Evolutionary conservation across 2,329 filamentous ascomycete genomes (phyloP), one percentile per base, ranked within the genome.

Genomic region (Scedosporium dehoogii): DNA sequence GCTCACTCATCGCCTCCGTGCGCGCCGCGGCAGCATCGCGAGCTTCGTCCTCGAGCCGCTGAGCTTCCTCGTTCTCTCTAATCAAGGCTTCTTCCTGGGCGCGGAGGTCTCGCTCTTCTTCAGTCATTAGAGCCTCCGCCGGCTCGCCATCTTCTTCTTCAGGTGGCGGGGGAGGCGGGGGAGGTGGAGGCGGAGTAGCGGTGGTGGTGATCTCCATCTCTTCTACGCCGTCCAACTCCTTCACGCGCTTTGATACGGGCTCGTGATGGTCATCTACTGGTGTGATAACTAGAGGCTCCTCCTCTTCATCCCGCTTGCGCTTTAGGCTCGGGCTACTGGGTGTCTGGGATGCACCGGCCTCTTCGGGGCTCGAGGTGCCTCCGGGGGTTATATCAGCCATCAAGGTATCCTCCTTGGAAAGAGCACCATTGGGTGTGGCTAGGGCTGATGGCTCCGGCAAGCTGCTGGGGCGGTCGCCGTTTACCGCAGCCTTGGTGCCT

Each of bases 271-370:
- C 58, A 5, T 59, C 62, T 38, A 59, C 59, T 18, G 57, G 33
- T 29, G 61, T 57, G 56, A 55, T 56, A 21, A 55, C 41, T 23
- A 67, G 72, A 0, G 68, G 68, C n/a, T 73, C 72, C 38, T 70
- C 69, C n/a, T 76, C 76, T 4, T 78, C 78, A 9, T 79, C 76
- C 58, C 87, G 81, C 72, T 91, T 91, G 9, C 88, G 83, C 72
- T 91, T 91, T 25, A 73, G 21, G 68, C 71, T 62, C 6, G 63
- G 64, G 27, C 61, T 51, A 23, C 75, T 71, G 3, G 73, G 68
- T 23, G 68, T 67, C 6, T 63, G 62, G 12, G 66, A 66, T 1
- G 69, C 71, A 10, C 63, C 60, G 14, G 58, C 46, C 18, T 63
- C 59, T 7, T 64, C 63, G 5, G 68, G 63, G 10, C 65, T 67